Base-by-base conservation (phyloP, 2,329 filamentous ascomycete species). In the Ophiosphaerella narmari region DNA sequence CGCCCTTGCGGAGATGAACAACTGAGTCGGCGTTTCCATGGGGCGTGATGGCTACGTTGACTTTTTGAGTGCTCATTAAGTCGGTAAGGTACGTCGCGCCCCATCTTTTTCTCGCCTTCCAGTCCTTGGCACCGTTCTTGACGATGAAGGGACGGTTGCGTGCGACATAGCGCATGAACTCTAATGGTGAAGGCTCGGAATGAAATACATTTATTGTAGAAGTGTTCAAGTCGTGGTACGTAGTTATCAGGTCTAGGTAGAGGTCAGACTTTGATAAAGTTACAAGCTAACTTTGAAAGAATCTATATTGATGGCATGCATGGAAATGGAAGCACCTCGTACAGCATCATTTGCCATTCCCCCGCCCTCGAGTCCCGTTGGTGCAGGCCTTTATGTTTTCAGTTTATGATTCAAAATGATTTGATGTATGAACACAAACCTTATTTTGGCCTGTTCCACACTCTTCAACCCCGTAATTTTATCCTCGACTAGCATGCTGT, bases 21-120 rank as follows among this genome's bases (percentile, higher is more conserved):
- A 91, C 83, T 6, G 71, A 56, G 75, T 85, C 60, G 77, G 85
- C 61, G 77, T 82, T 77, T 77, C 89, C 89, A 38, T 77, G 69
- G 1, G 89, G 88, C n/a, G 90, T 94, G 31, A 91, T 81, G 18
- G 89, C 89, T 48, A 93, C 88, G 59, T 89, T 90, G 43, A 94
- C 86, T 1, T 71, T 72, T 45, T 82, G 78, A 3, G 78, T 78
- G 5, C 72, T 73, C 62, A 94, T 79, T 0, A 75, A 74, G 2
- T 77, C 59, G 26, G 77, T 77, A 4, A 94, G 76, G 62, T 86
- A 88, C 1, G 74, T 65, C 2, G 81, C 78, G 51, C 82, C 80
- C 90, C 90, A 94, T 43, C 73, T 77, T 47, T 73, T 76, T 3
- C 78, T 77, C 0, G 89, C 88, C 34, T 76, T 74, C 88, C 89